Base-by-base conservation (phyloP, 441 rosid genomes). In the Erodium texanum region DNA sequence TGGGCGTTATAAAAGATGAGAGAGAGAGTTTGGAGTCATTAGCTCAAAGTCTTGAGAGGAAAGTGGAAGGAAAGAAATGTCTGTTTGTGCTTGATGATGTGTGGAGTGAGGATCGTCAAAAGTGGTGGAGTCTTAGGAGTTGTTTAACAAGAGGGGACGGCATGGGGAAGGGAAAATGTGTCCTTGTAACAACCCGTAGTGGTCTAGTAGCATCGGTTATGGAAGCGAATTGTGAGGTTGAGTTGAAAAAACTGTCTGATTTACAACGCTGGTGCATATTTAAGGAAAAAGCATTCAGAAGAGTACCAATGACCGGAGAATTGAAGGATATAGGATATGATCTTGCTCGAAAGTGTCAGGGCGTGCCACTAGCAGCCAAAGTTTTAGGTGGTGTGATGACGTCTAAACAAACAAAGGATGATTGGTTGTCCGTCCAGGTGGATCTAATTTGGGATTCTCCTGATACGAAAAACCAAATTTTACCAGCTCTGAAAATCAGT, bases 221-320 rank as follows among this genome's bases (percentile, higher is more conserved):
- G 68, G 70, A 67, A 15, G 27, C 70, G 0, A 8, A 10, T 48
- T 8, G 2, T 1, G 19, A 9, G 3, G 54, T 59, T 70, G 15
- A 32, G 9, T 36, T 65, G 58, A n/a, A 12, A 18, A 2, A 0
- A 6, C 12, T 74, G 27, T 36, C 58, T 0, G 64, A 74, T 70
- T 70, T 3, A 8, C 56, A 74, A 0, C 70, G 73, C 3, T 74
- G 73, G 73, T 69, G 70, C 11, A 65, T 69, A 24, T 41, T 74
- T 12, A 43, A 61, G 20, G 24, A 32, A 16, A 50, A 14, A 16
- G 68, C 48, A 7, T 34, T 50, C 23, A 20, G 0, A 3, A 3
- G 48, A 9, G 18, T 12, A 3, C 3, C 10, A 18, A 16, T 3
- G 1, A 3, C 20, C 7, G 62, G 3, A n/a, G 50, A 68, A 1